Evolutionary conservation across 2,329 filamentous ascomycete genomes (phyloP), one percentile per base, ranked within the genome.

Genomic region (Paecilomyces variotii): DNA sequence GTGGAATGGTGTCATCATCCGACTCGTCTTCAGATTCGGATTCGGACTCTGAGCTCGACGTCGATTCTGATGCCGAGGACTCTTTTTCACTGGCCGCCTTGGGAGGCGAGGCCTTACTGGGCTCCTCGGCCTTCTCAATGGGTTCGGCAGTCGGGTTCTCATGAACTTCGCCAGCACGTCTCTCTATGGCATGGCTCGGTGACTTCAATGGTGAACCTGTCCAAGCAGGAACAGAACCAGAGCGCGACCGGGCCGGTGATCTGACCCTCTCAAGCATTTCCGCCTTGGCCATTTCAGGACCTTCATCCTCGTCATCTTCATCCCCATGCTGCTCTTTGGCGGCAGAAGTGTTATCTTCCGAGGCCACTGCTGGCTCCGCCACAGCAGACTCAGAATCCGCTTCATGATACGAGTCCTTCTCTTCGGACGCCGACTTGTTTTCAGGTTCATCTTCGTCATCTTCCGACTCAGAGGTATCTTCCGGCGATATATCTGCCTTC

Each of bases 1-100:
- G 39, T 24, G 39, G 39, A 24, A 45, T 19, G 12, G 39, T 62
- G 6, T 61, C 60, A 9, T 64, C 56, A 14, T 45, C 39, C 4
- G 64, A 62, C 12, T 68, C 64, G 5, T 55, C 59, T 19, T 61
- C 63, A 9, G 64, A 62, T 11, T 63, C 61, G 7, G 30, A 10
- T 32, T 32, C 30, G 11, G 58, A 56, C 39, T 45, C 39, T 45
- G 39, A 45, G n/a, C 39, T 45, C 7, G 35, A 39, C 12, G 14
- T 12, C n/a, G 39, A 45, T 19, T 45, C 39, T 45, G 39, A 45
- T 24, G 5, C n/a, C 9, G 39, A 24, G n/a, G 1, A n/a, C n/a
- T 39, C 35, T 3, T 14, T 12, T 14, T 12, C 34, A 35, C 9
- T 35, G 12, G 34, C 34, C 34, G 9, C 12, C 34, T 35, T 35